Conservation (phyloP, 2,329 filamentous ascomycete genomes). For the Ampelomyces quisqualis region DNA sequence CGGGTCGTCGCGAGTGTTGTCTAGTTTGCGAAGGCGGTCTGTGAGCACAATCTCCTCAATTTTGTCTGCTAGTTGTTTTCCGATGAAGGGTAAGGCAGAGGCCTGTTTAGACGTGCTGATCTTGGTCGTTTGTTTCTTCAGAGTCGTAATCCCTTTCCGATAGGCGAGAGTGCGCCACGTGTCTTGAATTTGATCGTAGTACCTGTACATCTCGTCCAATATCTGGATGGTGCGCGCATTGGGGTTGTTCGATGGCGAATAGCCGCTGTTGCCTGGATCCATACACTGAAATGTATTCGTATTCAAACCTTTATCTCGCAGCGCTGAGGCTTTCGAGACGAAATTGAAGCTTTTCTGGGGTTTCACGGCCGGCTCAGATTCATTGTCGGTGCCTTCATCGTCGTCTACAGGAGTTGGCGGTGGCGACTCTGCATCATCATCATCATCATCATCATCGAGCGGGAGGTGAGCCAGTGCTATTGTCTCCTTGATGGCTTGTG, state of each 20-base stretch:
- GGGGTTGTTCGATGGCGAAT: slow-evolving; percentile 59
- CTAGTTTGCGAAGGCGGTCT: slow-evolving; percentile 68
- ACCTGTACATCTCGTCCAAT: slow-evolving; percentile 73
- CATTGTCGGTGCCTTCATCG: slow-evolving; percentile 25
- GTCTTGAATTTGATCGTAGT: slow-evolving; percentile 75
- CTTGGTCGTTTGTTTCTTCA: slow-evolving; percentile 65
- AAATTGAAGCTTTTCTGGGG: slow-evolving; percentile 7
- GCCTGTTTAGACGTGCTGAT: slow-evolving; percentile 72
- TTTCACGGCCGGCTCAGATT: slow-evolving; percentile 16
- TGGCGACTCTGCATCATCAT: slow-evolving; percentile 35
- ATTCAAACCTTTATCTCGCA: slow-evolving; percentile 24
- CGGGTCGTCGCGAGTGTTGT: slow-evolving; percentile 68
- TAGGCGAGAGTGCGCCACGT: slow-evolving; percentile 76
- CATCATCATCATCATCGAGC: slow-evolving; percentile 45
- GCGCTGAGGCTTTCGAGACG: slow-evolving; percentile 7
- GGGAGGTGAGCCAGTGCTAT: slow-evolving; percentile 60
- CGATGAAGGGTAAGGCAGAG: slow-evolving; percentile 65
- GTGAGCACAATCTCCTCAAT: slow-evolving; percentile 87
- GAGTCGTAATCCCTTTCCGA: slow-evolving; percentile 70
- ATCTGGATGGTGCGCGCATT: slow-evolving; percentile 76
- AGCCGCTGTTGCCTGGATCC: slow-evolving; percentile 54
- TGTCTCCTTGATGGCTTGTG: slow-evolving; percentile 64
- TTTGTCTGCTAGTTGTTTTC: slow-evolving; percentile 72
- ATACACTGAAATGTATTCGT: slow-evolving; percentile 59
- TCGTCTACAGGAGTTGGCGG: slow-evolving; percentile 28